Conservation (phyloP, 2,329 filamentous ascomycete genomes). For the Aspergillus felis region DNA sequence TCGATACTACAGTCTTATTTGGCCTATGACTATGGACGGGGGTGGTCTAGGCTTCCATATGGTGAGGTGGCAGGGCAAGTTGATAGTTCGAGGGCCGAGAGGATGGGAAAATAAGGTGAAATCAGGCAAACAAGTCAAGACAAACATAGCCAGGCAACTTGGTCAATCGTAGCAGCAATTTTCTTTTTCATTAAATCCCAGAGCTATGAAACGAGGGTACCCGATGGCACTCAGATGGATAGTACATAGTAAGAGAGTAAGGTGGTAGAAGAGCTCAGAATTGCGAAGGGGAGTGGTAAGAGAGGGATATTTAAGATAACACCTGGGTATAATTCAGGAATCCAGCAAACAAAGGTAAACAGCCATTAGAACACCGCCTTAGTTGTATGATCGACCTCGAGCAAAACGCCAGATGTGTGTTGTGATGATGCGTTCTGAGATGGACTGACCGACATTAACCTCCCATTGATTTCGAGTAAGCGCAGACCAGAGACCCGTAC, state of each 20-base stretch:
- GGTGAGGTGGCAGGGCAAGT: not conserved
- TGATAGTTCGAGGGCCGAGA: not conserved
- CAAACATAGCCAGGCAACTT: not conserved
- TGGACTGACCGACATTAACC: conserved; percentile 21
- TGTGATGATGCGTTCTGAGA: conserved; percentile 19
- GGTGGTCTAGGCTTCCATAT: not conserved
- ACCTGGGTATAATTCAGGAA: conserved; percentile 35
- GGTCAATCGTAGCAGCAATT: not conserved
- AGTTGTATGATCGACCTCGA: conserved; percentile 24
- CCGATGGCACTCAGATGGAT: not conserved
- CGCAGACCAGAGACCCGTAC: conserved; percentile 17
- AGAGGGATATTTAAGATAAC: conserved; percentile 16
- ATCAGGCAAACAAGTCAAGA: not conserved
- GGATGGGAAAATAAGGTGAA: not conserved
- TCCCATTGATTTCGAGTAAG: conserved; percentile 16
- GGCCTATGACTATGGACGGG: not conserved
- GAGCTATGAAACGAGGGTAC: not conserved
- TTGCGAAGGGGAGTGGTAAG: conserved; percentile 5
- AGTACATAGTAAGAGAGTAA: conserved; percentile 1
- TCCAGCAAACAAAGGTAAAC: conserved; percentile 21
- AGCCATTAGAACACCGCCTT: conserved; percentile 29
- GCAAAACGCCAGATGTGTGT: conserved; percentile 29
- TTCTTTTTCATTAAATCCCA: not conserved
- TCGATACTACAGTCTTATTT: not conserved
- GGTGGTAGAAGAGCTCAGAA: not conserved